These are phyloP conservation scores for Hanseniaspora clermontiae DNA, from an alignment of 805 yeast species.

Conservation along the genomic window DNA sequence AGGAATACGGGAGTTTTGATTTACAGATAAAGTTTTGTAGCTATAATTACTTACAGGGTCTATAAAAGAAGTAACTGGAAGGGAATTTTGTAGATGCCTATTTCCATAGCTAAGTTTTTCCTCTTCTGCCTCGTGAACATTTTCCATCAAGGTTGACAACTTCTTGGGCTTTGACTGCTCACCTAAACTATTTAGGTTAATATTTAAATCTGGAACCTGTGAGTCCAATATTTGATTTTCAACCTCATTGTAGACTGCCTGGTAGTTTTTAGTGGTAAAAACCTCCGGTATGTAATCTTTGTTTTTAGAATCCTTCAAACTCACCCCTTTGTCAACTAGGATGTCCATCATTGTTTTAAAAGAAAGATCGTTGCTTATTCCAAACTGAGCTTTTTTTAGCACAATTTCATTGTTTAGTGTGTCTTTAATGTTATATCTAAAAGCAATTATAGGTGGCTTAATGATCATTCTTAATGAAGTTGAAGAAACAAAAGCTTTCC, in stretches of 20 bases:
- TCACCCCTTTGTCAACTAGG: not conserved
- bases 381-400: constrained; percentile 10
- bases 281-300: not conserved
- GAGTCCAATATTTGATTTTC: not conserved
- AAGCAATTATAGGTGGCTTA: constrained; percentile 9
- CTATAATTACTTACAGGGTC: too few relatives aligned
- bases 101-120: not conserved
- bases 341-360: not conserved
- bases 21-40: too few relatives aligned
- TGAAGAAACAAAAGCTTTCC: not conserved
- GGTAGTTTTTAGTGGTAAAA: not conserved
- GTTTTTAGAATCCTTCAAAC: constrained; percentile 7
- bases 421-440: constrained; percentile 2
- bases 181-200: not conserved
- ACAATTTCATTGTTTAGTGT: not conserved
- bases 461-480: constrained; percentile 1
- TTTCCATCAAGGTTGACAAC: not conserved
- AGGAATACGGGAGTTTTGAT: too few relatives aligned
- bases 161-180: not conserved
- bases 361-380: not conserved
- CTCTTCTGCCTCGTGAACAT: not conserved
- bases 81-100: not conserved
- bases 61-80: too few relatives aligned
- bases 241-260: not conserved
- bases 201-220: not conserved